Evolutionary conservation across 371 early-diverging fungal genomes (phyloP).

Genomic region (Mortierella sp.): DNA sequence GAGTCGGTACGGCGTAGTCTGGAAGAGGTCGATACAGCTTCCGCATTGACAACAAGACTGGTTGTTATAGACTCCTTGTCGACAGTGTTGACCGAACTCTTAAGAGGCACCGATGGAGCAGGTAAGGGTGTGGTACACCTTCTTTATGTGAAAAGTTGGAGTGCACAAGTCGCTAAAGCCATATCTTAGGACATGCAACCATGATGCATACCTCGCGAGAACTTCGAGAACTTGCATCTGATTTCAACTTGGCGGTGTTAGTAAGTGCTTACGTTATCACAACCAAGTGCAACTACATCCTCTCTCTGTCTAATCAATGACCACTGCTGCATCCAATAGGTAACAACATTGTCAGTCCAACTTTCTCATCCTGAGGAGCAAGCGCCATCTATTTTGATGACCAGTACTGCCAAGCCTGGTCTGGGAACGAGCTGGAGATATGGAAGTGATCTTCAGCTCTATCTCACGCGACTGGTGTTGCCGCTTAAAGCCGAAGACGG

Average conservation of each 20-base stretch:
- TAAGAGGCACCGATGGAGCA: slow-evolving; percentile 19
- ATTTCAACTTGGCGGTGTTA: slow-evolving; percentile 19
- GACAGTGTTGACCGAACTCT: slow-evolving; percentile 14
- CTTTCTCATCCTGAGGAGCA: slow-evolving; percentile 32
- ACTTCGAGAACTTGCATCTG: slow-evolving; percentile 25
- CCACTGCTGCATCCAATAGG: slow-evolving; percentile 4
- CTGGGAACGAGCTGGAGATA: slow-evolving; percentile 40
- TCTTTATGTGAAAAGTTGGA: not conserved
- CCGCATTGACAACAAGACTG: not conserved
- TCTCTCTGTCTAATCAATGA: too few species aligned
- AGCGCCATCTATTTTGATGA: slow-evolving; percentile 34
- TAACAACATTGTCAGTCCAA: slow-evolving; percentile 29
- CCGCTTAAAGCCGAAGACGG: not conserved
- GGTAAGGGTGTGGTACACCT: slow-evolving; percentile 5
- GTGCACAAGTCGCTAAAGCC: not conserved
- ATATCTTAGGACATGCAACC: slow-evolving; percentile 35
- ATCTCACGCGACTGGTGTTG: slow-evolving; percentile 16
- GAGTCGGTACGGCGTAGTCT: slow-evolving; percentile 8
- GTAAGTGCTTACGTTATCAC: slow-evolving; percentile 7
- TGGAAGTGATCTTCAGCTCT: slow-evolving; percentile 39
- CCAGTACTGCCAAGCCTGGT: slow-evolving; percentile 27
- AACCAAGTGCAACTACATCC: not conserved
- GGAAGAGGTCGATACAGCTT: not conserved
- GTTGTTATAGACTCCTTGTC: slow-evolving; percentile 33
- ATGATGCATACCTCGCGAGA: slow-evolving; percentile 46